Evolutionary conservation across 495 filamentous ascomycete species (phyloP).

Genomic region (Penicillium waksmanii): DNA sequence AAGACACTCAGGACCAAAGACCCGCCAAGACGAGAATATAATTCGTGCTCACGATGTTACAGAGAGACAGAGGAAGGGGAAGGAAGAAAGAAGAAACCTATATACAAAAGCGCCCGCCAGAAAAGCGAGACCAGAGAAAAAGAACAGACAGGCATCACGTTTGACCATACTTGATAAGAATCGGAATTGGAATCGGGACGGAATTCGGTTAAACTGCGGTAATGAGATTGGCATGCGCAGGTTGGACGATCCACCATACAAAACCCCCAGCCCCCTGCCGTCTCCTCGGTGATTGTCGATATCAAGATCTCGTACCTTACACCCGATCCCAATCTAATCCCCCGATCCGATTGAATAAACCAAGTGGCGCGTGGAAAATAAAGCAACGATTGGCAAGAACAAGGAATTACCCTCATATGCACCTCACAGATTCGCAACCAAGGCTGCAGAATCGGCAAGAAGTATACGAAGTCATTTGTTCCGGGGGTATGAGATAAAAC

Average conservation of each 20-base stretch:
- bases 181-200: not conserved
- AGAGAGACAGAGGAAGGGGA: not conserved
- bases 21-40: not conserved
- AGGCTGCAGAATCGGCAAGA: not conserved
- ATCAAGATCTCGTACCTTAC: too few species aligned
- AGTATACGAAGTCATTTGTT: not conserved
- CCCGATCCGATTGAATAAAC: not conserved
- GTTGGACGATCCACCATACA: too few species aligned
- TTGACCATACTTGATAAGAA: too few species aligned
- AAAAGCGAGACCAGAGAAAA: not conserved
- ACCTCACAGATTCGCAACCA: too few species aligned
- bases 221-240: not conserved
- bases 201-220: not conserved
- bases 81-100: not conserved
- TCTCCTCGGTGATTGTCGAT: too few species aligned
- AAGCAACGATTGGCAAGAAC: slow-evolving; percentile 3
- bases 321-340: not conserved
- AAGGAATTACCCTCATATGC: not conserved
- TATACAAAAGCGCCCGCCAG: slow-evolving; percentile 6
- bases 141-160: not conserved
- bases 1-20: too few species aligned
- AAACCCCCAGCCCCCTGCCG: too few species aligned
- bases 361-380: not conserved
- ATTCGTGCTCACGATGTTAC: slow-evolving; percentile 6
- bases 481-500: not conserved